phyloP scores from a whole-genome alignment of 2,329 filamentous ascomycete species.

The Lecanicillium sp. region DNA sequence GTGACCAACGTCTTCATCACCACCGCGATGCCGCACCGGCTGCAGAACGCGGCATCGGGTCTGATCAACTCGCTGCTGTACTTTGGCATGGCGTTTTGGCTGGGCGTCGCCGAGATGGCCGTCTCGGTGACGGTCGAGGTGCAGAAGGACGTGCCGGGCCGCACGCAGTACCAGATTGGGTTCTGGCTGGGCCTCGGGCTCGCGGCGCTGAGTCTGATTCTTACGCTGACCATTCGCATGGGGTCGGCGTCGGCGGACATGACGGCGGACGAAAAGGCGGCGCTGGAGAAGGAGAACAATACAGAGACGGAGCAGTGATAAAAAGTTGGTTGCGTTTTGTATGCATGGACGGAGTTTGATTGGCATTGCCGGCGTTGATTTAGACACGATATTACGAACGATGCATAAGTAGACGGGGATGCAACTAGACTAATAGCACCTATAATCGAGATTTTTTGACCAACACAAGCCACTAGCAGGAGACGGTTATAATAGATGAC shows the following conservation, averaged over 20 bases:
- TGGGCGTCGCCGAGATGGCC: slow-evolving; percentile 64
- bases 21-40: slow-evolving; percentile 57
- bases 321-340: neutral
- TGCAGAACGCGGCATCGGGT: slow-evolving; percentile 67
- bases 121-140: slow-evolving; percentile 40
- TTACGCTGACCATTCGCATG: slow-evolving; percentile 53
- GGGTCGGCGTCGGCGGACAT: slow-evolving; percentile 49
- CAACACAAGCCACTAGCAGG: no score
- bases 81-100: slow-evolving; percentile 64
- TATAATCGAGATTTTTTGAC: no score
- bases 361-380: no score
- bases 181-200: slow-evolving; percentile 61
- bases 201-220: slow-evolving; percentile 42
- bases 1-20: slow-evolving; percentile 74
- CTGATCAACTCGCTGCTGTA: slow-evolving; percentile 66
- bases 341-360: neutral
- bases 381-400: no score
- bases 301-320: neutral
- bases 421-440: no score
- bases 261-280: slow-evolving; percentile 50
- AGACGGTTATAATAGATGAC: no score
- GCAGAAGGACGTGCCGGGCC: slow-evolving; percentile 29
- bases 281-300: slow-evolving; percentile 18
- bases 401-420: no score
- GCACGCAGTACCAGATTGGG: slow-evolving; percentile 54